Conservation (phyloP, 345 rosid species). For the Dipteronia sinensis region DNA sequence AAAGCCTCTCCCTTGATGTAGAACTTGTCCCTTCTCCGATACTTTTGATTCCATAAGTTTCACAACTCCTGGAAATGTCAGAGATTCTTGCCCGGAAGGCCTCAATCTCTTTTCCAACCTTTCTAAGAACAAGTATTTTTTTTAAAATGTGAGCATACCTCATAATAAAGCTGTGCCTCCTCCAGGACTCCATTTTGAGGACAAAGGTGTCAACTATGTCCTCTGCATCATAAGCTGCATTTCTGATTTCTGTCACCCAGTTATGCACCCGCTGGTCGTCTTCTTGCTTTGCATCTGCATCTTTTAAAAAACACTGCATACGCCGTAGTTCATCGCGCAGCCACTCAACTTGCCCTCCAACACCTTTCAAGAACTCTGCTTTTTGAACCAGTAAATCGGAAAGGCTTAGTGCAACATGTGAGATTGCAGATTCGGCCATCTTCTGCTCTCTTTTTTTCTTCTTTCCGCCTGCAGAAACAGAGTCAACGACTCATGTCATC, state of each 20-base stretch:
- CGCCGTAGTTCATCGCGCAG: constrained; percentile 36
- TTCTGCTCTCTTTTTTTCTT: background rate
- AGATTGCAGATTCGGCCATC: constrained; percentile 37
- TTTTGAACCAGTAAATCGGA: constrained; percentile 25
- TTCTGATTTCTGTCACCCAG: constrained; percentile 36
- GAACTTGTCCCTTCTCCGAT: constrained; percentile 28
- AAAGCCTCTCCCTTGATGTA: constrained; percentile 18
- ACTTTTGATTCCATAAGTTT: constrained; percentile 22
- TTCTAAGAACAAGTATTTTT: constrained; percentile 14
- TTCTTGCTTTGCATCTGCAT: constrained; percentile 38
- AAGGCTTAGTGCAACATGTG: constrained; percentile 33
- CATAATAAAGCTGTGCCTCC: constrained; percentile 12
- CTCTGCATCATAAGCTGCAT: constrained; percentile 39
- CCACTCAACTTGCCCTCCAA: constrained; percentile 29
- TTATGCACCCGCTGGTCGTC: constrained; percentile 33
- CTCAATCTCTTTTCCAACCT: constrained; percentile 17
- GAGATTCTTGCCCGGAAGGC: constrained; percentile 19
- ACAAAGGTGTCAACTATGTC: constrained; percentile 32
- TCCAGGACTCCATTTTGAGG: constrained; percentile 25
- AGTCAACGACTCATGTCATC: too few relatives aligned
- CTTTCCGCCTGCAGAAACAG: background rate
- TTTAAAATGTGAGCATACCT: constrained; percentile 3
- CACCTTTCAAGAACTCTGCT: constrained; percentile 19
- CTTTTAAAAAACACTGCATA: constrained; percentile 35
- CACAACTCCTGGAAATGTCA: constrained; percentile 25